These are phyloP conservation scores for Ustilago xerochloae DNA, from an alignment of 1,284 basidiomycete species.

Conservation along the genomic window DNA sequence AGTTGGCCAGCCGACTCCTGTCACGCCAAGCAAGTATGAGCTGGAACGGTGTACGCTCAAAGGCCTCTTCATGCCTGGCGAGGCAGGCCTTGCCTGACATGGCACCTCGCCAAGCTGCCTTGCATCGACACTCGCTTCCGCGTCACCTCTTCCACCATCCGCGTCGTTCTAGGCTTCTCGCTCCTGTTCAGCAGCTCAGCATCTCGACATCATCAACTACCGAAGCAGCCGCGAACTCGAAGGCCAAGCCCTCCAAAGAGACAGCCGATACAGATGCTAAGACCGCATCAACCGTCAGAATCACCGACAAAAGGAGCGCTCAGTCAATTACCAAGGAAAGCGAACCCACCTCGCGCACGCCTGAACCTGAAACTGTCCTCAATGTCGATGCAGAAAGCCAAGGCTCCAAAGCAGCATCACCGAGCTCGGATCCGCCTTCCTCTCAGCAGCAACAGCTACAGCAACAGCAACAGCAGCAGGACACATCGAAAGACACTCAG, in stretches of 20 bases:
- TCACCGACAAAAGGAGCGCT: slow-evolving; percentile 23
- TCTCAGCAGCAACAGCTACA: slow-evolving; percentile 3
- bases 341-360: slow-evolving; percentile 13
- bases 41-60: slow-evolving; percentile 10
- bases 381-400: slow-evolving; percentile 5
- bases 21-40: slow-evolving; percentile 12
- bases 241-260: not conserved
- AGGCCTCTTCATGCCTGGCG: slow-evolving; percentile 11
- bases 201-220: slow-evolving; percentile 16
- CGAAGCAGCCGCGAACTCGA: slow-evolving; percentile 2
- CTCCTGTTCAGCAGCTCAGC: slow-evolving; percentile 6
- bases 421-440: slow-evolving; percentile 8
- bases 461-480: slow-evolving; percentile 15
- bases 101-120: not conserved
- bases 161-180: slow-evolving; percentile 18
- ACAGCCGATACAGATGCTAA: not conserved
- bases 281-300: slow-evolving; percentile 4
- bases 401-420: not conserved
- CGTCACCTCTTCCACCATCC: slow-evolving; percentile 28
- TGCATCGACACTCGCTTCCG: slow-evolving; percentile 26
- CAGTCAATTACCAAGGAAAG: not conserved
- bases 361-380: slow-evolving; percentile 23
- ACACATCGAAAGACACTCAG: slow-evolving; percentile 5
- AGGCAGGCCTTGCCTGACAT: slow-evolving; percentile 9
- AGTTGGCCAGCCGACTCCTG: too few species aligned